Conservation (phyloP, 2,329 filamentous ascomycete species). For the Myriosclerotinia scirpicola region DNA sequence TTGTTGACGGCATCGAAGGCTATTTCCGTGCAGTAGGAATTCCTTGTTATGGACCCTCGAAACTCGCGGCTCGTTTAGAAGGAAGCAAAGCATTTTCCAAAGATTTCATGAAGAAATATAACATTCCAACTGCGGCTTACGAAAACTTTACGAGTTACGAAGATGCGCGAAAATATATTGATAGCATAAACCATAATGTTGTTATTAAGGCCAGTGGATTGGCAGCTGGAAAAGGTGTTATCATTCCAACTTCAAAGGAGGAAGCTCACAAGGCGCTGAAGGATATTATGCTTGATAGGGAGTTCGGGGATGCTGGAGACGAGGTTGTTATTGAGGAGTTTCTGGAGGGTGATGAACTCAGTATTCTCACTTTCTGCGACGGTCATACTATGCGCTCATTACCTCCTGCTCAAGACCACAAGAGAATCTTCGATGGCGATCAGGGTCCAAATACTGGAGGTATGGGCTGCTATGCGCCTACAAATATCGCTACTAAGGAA, state of each 20-base stretch:
- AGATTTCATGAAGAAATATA: constrained; percentile 91
- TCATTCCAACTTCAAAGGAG: constrained; percentile 65
- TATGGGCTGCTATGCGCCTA: constrained; percentile 97
- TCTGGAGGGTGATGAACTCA: constrained; percentile 86
- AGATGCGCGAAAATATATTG: constrained; percentile 71
- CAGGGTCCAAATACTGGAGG: constrained; percentile 91
- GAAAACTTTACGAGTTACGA: constrained; percentile 82
- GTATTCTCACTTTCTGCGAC: constrained; percentile 88
- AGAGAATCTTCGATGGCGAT: constrained; percentile 89
- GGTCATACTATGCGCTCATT: constrained; percentile 80
- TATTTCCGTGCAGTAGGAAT: constrained; percentile 60
- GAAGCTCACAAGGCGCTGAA: constrained; percentile 81
- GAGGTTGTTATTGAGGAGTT: constrained; percentile 97
- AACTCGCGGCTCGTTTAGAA: constrained; percentile 84
- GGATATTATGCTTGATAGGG: constrained; percentile 85
- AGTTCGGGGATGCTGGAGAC: constrained; percentile 82
- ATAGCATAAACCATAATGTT: constrained; percentile 67
- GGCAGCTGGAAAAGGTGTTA: constrained; percentile 93
- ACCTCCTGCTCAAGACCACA: constrained; percentile 94
- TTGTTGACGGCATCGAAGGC: constrained; percentile 85
- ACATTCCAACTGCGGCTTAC: constrained; percentile 88
- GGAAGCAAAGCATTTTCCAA: constrained; percentile 97
- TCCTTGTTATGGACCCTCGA: constrained; percentile 72
- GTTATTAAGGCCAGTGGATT: constrained; percentile 94
- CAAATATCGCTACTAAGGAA: constrained; percentile 69